phyloP scores from a whole-genome alignment of 768 basidiomycete genomes.

The Sporobolomyces pararoseus region DNA sequence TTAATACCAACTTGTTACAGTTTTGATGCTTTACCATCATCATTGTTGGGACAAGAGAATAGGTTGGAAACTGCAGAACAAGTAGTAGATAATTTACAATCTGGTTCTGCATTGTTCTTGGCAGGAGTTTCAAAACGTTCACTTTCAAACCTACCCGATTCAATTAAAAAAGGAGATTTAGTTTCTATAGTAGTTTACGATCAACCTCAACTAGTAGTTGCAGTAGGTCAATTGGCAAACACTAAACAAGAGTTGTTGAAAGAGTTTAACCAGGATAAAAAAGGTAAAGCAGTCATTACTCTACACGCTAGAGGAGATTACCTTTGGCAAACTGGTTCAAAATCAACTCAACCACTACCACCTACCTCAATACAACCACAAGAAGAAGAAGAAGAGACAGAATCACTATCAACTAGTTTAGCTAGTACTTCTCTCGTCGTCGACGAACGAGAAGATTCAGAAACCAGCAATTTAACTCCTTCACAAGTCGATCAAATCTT shows the following conservation, averaged over 20 bases:
- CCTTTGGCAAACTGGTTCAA: constrained; percentile 25
- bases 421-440: no score
- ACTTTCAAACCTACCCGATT: background rate
- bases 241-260: background rate
- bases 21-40: constrained; percentile 12
- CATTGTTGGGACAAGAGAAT: no score
- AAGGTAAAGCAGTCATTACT: constrained; percentile 34
- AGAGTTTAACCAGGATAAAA: no score
- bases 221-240: background rate
- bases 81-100: constrained; percentile 29
- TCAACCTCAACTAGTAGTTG: background rate
- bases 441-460: no score
- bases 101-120: constrained; percentile 29
- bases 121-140: constrained; percentile 6
- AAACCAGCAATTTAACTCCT: no score
- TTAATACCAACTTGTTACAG: constrained; percentile 33
- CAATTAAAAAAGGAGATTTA: background rate
- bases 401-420: no score
- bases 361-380: background rate
- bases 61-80: constrained; percentile 22
- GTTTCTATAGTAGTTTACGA: background rate
- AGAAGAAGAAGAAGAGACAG: no score
- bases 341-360: background rate
- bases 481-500: constrained; percentile 28
- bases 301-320: constrained; percentile 39